These are phyloP conservation scores for Nevesoporus exiguus DNA, from an alignment of 768 basidiomycete genomes.

Conservation along the genomic window DNA sequence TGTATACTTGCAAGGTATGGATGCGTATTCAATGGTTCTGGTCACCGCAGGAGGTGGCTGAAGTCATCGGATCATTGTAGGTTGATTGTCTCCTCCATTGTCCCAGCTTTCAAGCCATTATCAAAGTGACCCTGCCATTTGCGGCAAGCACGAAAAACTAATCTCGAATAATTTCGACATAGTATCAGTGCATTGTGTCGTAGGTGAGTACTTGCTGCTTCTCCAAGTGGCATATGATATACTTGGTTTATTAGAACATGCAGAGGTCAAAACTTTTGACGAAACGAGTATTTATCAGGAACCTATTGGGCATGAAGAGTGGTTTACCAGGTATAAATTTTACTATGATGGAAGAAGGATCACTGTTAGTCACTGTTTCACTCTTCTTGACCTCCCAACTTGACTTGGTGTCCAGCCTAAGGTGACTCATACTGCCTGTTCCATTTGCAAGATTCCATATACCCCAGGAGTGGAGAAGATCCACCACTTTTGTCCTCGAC, in stretches of 20 bases:
- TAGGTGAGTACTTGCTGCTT: constrained; percentile 34
- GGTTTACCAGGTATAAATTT: constrained; percentile 48
- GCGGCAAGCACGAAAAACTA: constrained; percentile 48
- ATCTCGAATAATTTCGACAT: constrained; percentile 48
- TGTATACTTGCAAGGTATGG: constrained; percentile 43
- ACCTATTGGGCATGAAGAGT: constrained; percentile 38
- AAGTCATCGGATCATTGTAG: constrained; percentile 47
- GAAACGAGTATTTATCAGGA: constrained; percentile 39
- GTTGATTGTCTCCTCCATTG: constrained; percentile 11
- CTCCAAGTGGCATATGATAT: background rate
- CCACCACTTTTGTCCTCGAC: constrained; percentile 59
- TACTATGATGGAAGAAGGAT: constrained; percentile 34
- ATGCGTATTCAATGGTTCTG: constrained; percentile 55
- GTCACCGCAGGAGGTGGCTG: constrained; percentile 43
- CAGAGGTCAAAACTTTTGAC: constrained; percentile 34
- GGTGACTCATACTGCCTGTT: constrained; percentile 37
- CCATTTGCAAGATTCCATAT: constrained; percentile 44
- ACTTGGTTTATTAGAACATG: constrained; percentile 28
- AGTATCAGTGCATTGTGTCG: constrained; percentile 43
- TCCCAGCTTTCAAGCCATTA: background rate
- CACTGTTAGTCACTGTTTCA: constrained; percentile 28
- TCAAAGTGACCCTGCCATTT: constrained; percentile 37
- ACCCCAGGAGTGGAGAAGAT: constrained; percentile 38
- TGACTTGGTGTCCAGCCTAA: constrained; percentile 37
- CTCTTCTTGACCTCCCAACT: background rate